Base-by-base conservation (phyloP, 768 basidiomycete genomes). In the Calvatia gigantea region DNA sequence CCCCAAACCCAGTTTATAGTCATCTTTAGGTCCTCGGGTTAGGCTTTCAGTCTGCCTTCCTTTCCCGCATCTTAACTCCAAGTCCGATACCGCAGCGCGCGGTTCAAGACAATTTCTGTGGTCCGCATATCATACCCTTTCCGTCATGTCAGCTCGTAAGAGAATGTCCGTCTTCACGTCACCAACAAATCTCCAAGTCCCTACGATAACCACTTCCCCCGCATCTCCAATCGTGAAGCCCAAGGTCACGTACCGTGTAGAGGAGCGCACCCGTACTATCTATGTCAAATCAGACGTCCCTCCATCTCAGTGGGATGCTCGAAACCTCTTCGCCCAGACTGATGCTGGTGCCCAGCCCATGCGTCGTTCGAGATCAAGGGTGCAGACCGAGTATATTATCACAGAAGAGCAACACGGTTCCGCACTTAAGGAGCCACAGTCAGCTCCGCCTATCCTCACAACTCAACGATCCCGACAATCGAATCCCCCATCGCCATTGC, bases 201-300 rank as follows among this genome's bases (percentile, higher is more conserved):
- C 58, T 70, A 17, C 68, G 68, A 6, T 38, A 51, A 23, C 53
- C 35, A 23, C 58, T 23, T 46, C 55, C 25, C 57, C 60, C 35
- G 62, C 58, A 15, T 38, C 62, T n/a, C 69, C 71, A n/a, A 70
- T 70, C 9, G 61, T 69, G 12, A 73, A 69, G 56, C 60, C 67
- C 23, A 61, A 73, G 1, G 67, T 75, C 37, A 71, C 69, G 52
- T 78, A 77, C 61, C 76, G 77, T 41, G 76, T 79, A 54, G 78
- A 78, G 60, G 75, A 79, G 58, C 71, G 76, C 15, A 73, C 73
- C 51, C 70, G 76, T 45, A 79, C 78, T 4, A 66, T 79, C 39
- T 77, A 75, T 58, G 70, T 79, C 15, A 70, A 74, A 15, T 75
- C 75, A 14, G 76, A 78, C 59, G 65, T 71, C 29, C 69, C 72